Evolutionary conservation across 352 stramenopile species (phyloP).

Genomic region (Globisporangium cederbergense): DNA sequence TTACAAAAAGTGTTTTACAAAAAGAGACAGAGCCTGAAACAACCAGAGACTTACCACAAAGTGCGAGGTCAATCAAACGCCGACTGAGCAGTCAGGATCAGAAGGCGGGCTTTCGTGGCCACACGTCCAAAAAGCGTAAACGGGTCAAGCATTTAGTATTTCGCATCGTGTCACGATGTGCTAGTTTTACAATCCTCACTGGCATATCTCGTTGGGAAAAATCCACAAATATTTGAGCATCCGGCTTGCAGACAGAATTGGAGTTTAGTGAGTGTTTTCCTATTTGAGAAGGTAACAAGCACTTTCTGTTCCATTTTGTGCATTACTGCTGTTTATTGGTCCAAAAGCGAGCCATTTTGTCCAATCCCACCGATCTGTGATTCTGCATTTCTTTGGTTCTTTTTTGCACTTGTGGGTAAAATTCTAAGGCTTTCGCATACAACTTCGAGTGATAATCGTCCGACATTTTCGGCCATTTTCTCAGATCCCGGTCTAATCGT

Average conservation of each 20-base stretch:
- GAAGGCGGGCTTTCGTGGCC: not conserved
- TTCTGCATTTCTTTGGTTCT: too few species aligned
- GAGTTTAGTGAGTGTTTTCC: not conserved
- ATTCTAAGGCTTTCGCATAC: not conserved
- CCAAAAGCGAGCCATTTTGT: too few species aligned
- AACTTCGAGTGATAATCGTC: not conserved
- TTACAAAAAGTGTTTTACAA: too few species aligned
- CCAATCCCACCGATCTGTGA: too few species aligned
- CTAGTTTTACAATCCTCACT: not conserved
- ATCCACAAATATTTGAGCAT: not conserved
- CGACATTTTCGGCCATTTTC: not conserved
- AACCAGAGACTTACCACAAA: not conserved
- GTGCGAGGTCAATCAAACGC: not conserved
- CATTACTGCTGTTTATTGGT: too few species aligned
- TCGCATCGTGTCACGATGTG: not conserved
- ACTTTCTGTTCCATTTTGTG: too few species aligned
- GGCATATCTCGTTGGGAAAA: not conserved
- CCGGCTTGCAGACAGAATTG: not conserved
- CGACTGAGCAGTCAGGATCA: not conserved
- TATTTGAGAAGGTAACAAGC: not conserved
- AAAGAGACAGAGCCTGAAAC: too few species aligned
- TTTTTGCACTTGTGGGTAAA: not conserved
- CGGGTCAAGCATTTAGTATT: not conserved
- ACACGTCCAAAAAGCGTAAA: not conserved
- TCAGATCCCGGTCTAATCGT: not conserved